phyloP scores from a whole-genome alignment of 2,329 filamentous ascomycete genomes.

The Bipolaris oryzae region DNA sequence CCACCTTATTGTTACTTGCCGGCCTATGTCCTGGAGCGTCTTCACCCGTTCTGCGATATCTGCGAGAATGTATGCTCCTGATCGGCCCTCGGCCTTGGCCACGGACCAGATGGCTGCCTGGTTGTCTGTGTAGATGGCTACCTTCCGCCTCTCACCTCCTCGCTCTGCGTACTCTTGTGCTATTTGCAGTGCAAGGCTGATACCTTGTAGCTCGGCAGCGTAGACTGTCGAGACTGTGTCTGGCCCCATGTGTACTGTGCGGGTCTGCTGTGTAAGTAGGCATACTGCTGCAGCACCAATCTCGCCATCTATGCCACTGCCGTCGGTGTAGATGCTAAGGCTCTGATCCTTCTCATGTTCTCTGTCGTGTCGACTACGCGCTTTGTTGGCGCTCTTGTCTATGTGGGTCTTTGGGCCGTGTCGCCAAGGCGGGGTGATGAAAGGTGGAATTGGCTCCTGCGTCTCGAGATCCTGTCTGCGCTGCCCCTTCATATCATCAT shows the following conservation, averaged over 20 bases:
- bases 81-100: slow-evolving; percentile 4
- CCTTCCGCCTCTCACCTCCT: slow-evolving; percentile 9
- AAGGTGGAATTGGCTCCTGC: slow-evolving; percentile 22
- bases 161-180: slow-evolving; percentile 18
- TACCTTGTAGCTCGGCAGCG: slow-evolving; percentile 21
- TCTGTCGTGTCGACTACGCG: slow-evolving; percentile 19
- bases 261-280: slow-evolving; percentile 18
- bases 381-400: slow-evolving; percentile 17
- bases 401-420: slow-evolving; percentile 20
- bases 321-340: slow-evolving; percentile 30
- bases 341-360: slow-evolving; percentile 10
- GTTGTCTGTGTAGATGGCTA: slow-evolving; percentile 27
- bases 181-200: slow-evolving; percentile 28
- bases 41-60: slow-evolving; percentile 20
- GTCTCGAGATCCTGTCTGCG: slow-evolving; percentile 5
- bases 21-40: slow-evolving; percentile 9
- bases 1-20: background rate
- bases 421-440: slow-evolving; percentile 18
- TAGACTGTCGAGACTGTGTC: slow-evolving; percentile 21
- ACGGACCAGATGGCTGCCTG: slow-evolving; percentile 23
- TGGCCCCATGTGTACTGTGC: slow-evolving; percentile 19
- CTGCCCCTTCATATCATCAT: slow-evolving; percentile 14
- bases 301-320: slow-evolving; percentile 25
- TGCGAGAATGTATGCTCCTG: slow-evolving; percentile 20
- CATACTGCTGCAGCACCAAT: slow-evolving; percentile 21